Percentiles rank a stretch among this genome's conserved stretches.
Conservation (phyloP, 345 rosid genomes). For the Eucalyptus brandiana region DNA sequence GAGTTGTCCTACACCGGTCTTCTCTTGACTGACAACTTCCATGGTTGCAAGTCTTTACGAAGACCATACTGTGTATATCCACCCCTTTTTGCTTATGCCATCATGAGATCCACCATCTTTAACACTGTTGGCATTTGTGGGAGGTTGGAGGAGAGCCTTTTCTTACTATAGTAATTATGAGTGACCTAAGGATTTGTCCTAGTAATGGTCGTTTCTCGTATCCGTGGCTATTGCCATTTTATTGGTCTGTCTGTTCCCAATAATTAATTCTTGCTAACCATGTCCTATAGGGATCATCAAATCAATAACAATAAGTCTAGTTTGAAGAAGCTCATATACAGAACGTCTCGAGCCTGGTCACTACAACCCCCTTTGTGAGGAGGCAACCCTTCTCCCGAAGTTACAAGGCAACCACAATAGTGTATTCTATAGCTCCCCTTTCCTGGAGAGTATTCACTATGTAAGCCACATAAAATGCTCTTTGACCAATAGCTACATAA, state of each 20-base stretch:
- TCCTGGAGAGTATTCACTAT: no score
- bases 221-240: not conserved
- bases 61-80: no score
- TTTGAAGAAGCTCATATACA: not conserved
- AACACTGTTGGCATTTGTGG: not conserved
- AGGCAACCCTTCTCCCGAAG: no score
- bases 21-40: no score
- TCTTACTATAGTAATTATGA: not conserved
- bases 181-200: not conserved
- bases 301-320: not conserved
- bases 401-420: no score
- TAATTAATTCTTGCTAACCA: not conserved
- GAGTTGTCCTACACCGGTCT: no score
- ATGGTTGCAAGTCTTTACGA: no score
- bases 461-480: no score
- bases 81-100: no score
- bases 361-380: no score
- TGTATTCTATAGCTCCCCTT: no score
- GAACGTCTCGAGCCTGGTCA: not conserved
- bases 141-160: not conserved
- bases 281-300: not conserved
- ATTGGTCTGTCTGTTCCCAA: not conserved
- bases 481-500: no score
- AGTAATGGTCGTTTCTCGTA: not conserved
- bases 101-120: not conserved